Evolutionary conservation across 106 monocot species (phyloP).

Genomic region (Allium fistulosum): DNA sequence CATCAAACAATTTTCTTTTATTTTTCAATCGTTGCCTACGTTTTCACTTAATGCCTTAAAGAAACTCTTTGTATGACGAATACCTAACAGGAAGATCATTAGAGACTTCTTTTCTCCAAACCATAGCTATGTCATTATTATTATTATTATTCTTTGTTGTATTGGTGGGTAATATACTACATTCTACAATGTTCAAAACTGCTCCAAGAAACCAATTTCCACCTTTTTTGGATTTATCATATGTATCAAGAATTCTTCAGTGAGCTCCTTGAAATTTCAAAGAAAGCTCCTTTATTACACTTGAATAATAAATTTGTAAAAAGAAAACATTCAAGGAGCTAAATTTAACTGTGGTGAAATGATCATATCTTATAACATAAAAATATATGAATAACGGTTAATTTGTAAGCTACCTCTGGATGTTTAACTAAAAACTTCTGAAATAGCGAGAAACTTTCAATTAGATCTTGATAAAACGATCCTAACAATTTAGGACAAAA

Average conservation of each 20-base stretch:
- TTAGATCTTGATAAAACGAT: constrained; percentile 64
- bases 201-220: constrained; percentile 74
- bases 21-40: too few species aligned
- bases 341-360: neutral
- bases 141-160: constrained; percentile 53
- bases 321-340: neutral
- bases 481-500: constrained; percentile 65
- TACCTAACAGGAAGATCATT: constrained; percentile 53
- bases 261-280: constrained; percentile 50
- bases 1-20: neutral
- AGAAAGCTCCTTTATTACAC: constrained; percentile 69
- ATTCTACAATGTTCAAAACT: constrained; percentile 80
- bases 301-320: constrained; percentile 67
- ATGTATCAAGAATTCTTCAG: constrained; percentile 58
- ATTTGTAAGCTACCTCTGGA: constrained; percentile 10
- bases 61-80: constrained; percentile 58
- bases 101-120: constrained; percentile 79
- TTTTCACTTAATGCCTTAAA: too few species aligned
- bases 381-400: too few species aligned
- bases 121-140: constrained; percentile 55
- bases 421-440: constrained; percentile 59
- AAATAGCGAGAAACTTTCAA: constrained; percentile 60
- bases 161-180: constrained; percentile 56
- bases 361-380: neutral
- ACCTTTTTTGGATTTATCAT: constrained; percentile 47